Evolutionary conservation across 192 early-diverging fungal species (phyloP).

Genomic region (Rhizophagus sp.): DNA sequence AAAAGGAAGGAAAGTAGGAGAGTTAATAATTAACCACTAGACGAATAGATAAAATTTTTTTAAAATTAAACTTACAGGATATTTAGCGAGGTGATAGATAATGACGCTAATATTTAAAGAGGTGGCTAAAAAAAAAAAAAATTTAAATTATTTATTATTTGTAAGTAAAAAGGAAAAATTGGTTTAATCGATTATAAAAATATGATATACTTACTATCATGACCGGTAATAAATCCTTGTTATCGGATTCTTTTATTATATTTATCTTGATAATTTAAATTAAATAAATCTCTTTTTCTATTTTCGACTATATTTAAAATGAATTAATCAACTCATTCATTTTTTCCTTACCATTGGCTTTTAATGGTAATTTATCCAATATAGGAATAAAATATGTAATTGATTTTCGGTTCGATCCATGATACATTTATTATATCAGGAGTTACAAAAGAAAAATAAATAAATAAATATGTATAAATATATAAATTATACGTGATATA

Average conservation of each 20-base stretch:
- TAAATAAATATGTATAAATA: no score
- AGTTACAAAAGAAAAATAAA: not conserved
- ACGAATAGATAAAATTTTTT: no score
- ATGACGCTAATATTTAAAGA: not conserved
- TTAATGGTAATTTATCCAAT: not conserved
- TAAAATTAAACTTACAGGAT: not conserved
- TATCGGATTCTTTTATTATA: not conserved
- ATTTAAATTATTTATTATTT: no score
- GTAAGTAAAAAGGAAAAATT: no score
- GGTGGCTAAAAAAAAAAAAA: not conserved
- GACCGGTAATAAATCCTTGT: not conserved
- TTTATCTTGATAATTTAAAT: not conserved
- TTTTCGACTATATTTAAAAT: not conserved
- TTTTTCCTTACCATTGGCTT: not conserved
- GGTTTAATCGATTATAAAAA: no score
- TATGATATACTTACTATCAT: constrained; percentile 5
- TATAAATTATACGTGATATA: no score
- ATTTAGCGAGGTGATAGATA: not conserved
- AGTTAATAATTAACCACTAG: not conserved
- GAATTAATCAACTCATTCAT: not conserved
- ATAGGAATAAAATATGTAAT: not conserved
- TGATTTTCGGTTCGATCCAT: not conserved
- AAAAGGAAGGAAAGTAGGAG: not conserved
- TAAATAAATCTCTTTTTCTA: not conserved
- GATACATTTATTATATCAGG: not conserved